Evolutionary conservation across 257 asterid species (phyloP), one percentile per base, ranked within the genome.

Genomic region (Nicotiana knightiana): DNA sequence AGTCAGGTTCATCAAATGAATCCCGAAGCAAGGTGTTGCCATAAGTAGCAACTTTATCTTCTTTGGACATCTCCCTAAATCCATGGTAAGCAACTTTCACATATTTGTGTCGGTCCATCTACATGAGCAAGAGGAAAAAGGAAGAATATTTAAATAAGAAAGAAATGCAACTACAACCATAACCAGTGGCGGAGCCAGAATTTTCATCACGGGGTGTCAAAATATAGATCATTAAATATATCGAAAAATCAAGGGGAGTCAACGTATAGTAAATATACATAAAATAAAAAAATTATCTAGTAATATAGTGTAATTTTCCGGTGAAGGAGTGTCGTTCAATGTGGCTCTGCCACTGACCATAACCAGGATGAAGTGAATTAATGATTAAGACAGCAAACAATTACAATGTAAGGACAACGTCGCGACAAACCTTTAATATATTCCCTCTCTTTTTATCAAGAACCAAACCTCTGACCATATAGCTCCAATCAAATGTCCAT

Each of bases 391-490:
- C 82, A 70, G 16, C 28, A 33, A 71, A 80, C 79, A 32, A 48
- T 59, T 17, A 59, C 51, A 67, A 28, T 35, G 24, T 10, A 67
- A 61, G 51, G 21, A 62, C 81, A 67, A 48, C 77, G 81, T 24
- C 9, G 80, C 24, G 46, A 89, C 97, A 37, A 73, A 96, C 99
- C 97, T 96, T 96, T 90, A 96, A 87, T 84, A 93, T 91, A 61
- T 94, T 96, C 86, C 99, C 99, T 81, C 99, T 90, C 87, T 88
- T 94, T 88, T 93, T 94, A 84, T 96, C 98, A 66, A 96, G 93
- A 87, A 96, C 99, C 77, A 96, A 91, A 84, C 99, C 98, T 87
- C 99, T 90, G 92, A 96, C 98, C 98, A 96, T 94, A 92, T 94
- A 96, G 71, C 89, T 93, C 97, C 94, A 90, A 83, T 96, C 98